Percentiles rank a stretch among this genome's conserved stretches.
Evolutionary conservation across 208 protist species (phyloP).

Genomic region (Leishmania amazonensis): DNA sequence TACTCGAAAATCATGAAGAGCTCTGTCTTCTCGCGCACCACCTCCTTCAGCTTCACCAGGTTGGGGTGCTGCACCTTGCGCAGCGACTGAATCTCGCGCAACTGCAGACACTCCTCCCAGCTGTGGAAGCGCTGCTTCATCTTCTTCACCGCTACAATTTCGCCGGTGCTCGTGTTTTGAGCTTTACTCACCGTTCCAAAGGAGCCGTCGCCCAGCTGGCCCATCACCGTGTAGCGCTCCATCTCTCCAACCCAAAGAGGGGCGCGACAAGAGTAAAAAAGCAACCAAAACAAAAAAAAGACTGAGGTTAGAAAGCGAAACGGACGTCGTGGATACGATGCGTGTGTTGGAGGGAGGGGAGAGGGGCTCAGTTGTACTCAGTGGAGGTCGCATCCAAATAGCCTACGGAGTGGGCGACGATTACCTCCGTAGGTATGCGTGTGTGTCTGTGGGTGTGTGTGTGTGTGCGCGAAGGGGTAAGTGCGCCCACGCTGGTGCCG

Average conservation of each 20-base stretch:
- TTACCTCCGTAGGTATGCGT: background rate
- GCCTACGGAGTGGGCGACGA: background rate
- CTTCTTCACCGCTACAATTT: constrained; percentile 98
- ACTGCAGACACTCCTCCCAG: constrained; percentile 98
- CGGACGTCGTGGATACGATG: background rate
- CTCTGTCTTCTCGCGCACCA: constrained; percentile 97
- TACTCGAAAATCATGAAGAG: constrained; percentile 99
- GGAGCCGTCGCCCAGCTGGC: constrained; percentile 96
- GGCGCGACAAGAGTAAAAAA: background rate
- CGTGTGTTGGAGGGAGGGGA: constrained; percentile 2
- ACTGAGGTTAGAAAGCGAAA: background rate
- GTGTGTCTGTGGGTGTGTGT: background rate
- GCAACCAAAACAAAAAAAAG: background rate
- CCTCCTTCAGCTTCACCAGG: constrained; percentile 97
- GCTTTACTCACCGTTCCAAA: constrained; percentile 97
- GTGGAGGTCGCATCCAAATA: background rate
- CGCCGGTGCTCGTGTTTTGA: constrained; percentile 84
- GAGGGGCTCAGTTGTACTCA: background rate
- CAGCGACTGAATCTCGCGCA: constrained; percentile 96
- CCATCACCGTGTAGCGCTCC: constrained; percentile 96
- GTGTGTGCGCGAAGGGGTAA: background rate
- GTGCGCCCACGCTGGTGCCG: background rate
- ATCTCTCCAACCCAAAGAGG: constrained; percentile 34
- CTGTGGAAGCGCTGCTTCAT: constrained; percentile 98
- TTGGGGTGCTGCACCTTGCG: constrained; percentile 97